Evolutionary conservation across 1,284 basidiomycete genomes (phyloP), one percentile per base, ranked within the genome.

Genomic region (Tylopilus sp.): DNA sequence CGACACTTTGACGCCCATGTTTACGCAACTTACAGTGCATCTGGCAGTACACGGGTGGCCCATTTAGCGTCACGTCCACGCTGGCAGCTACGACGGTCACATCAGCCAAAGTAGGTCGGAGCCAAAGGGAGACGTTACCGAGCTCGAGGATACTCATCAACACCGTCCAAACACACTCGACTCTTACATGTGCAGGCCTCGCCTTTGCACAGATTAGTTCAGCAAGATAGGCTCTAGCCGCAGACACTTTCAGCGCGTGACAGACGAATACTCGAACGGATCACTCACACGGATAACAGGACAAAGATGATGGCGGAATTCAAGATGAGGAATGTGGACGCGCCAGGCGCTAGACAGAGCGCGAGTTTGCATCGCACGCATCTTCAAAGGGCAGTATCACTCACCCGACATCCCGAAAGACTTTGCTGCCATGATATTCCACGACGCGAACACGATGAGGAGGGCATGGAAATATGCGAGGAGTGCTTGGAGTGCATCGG

Each of bases 101-200:
- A 12, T 50, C 30, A 57, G 42, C 37, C 20, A 28, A 33, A 28
- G 33, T n/a, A 18, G 4, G n/a, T 26, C 31, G 33, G 17, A 43
- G 28, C 12, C 4, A 12, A 34, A 17, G 14, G 3, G 17, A 29
- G 28, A 11, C 24, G 57, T 50, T 51, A 79, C 81, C 75, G 26
- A 80, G 68, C 50, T 81, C 75, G 42, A 81, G 60, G 6, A 73
- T 51, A 46, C 74, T 72, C 57, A 82, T 60, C 15, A 76, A 48
- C 12, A 64, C 71, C 4, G 78, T 73, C 80, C 82, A 85, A 14
- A 53, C 57, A 54, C 77, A 81, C 59, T 85, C 83, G 36, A 77
- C 63, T 47, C 69, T 62, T 28, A 80, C 71, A 34, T 67, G 65
- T 33, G 77, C 73, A 18, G 70, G 71, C 33, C 59, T 70, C 7